Conservation (phyloP, 139 green algal genomes). For the Chlamydomonas applanata region DNA sequence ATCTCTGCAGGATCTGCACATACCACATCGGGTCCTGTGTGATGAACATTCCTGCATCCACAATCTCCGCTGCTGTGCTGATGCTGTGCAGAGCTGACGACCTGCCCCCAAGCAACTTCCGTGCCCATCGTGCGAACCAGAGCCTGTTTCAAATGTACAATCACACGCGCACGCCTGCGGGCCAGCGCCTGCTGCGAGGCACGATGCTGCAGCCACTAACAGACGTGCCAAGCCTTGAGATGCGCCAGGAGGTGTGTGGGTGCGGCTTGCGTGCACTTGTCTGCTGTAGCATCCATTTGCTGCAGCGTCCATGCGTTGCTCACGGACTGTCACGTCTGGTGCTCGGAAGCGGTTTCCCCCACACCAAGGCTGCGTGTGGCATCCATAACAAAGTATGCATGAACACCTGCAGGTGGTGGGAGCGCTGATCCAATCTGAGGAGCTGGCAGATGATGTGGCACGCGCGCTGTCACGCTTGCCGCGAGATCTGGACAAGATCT, state of each 20-base stretch:
- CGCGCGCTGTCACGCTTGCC: neutral
- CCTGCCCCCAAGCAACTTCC: neutral
- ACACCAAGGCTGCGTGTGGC: neutral
- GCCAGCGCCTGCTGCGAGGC: conserved; percentile 62
- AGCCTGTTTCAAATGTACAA: conserved; percentile 5
- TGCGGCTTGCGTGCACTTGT: neutral
- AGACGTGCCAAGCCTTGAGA: conserved; percentile 66
- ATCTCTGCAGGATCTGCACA: neutral
- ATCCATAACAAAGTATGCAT: neutral
- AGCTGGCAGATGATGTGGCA: neutral
- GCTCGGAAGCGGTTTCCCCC: neutral
- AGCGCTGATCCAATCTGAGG: neutral
- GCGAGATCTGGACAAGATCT: conserved; percentile 1
- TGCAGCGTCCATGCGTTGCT: neutral
- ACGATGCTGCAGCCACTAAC: conserved; percentile 87
- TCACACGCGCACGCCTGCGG: conserved; percentile 18
- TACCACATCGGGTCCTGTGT: neutral
- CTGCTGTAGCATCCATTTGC: neutral
- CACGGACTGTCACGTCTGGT: neutral
- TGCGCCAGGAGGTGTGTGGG: conserved; percentile 39
- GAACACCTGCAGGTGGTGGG: conserved; percentile 11
- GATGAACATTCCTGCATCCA: no score
- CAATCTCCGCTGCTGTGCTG: no score
- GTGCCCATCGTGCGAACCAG: neutral
- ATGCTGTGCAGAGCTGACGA: neutral